Base-by-base conservation (phyloP, 2,329 filamentous ascomycete genomes). In the Botryotinia globosa region DNA sequence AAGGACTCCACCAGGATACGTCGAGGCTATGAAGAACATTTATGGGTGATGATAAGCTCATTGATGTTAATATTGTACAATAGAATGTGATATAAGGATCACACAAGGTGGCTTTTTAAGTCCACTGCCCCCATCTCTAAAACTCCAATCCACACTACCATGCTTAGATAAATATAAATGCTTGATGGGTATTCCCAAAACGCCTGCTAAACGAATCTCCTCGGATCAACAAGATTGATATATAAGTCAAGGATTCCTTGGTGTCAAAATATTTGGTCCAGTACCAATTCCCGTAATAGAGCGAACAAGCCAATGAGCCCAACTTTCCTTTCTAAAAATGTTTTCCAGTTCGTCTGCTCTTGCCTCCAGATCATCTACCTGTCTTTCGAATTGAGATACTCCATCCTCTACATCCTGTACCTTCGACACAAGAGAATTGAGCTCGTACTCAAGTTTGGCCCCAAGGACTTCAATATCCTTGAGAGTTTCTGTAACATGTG, bases 391-490 rank as follows among this genome's bases (percentile, higher is more conserved):
- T 74, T 94, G 91, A 18, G 83, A 84, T 0, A 97, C 89, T 1
- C 92, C 92, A 74, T 94, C 92, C 79, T 97, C 94, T 14, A 97
- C 92, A 79, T 98, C 95, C 77, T 92, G 87, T 16, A 97, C 91
- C 78, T 94, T 94, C 65, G 90, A 89, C 66, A 90, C 86, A n/a
- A 98, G 84, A 25, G 90, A 89, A 74, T 91, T 89, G 74, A 98
- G 91, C 84, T 98, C 95, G 81, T 98, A 98, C 79, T 98, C 94
- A 72, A 98, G 85, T 82, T 94, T 94, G 32, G 94, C 93, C 4
- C 91, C 89, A 56, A 97, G 84, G 34, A 91, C 88, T 80, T 97
- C 94, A 22, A 98, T 86, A 75, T 96, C 92, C 80, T 91, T 91
- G 74, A 94, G 85, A 25, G 87, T 87, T 79, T 96, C 93, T 6